Percentiles rank a stretch among this genome's conserved stretches.
These are phyloP conservation scores for Blastocrithidia nonstop DNA, from an alignment of 208 protist genomes.

Conservation along the genomic window DNA sequence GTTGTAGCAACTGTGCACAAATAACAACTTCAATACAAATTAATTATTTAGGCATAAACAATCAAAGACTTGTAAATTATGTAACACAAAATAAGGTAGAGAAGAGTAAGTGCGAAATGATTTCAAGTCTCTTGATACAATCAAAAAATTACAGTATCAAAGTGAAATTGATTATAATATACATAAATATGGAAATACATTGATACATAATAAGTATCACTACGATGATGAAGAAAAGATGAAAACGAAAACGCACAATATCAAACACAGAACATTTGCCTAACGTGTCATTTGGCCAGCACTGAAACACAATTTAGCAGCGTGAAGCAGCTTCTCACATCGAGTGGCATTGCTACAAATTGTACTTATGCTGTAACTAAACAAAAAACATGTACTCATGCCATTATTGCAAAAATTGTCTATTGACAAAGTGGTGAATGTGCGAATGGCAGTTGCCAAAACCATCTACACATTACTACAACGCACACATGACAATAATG, in stretches of 20 bases:
- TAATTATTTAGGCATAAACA: too few species aligned
- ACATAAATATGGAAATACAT: too few species aligned
- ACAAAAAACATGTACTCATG: constrained; percentile 44
- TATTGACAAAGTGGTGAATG: constrained; percentile 58
- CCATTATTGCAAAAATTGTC: constrained; percentile 55
- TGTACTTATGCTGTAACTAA: constrained; percentile 46
- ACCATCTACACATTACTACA: constrained; percentile 41
- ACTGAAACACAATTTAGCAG: constrained; percentile 22
- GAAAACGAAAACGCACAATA: too few species aligned
- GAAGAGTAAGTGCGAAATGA: too few species aligned
- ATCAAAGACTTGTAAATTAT: too few species aligned
- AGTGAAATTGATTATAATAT: too few species aligned
- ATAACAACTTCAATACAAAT: neutral
- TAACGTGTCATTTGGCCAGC: constrained; percentile 64
- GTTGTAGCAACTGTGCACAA: neutral
- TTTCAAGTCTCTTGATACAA: too few species aligned
- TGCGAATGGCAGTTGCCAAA: constrained; percentile 64
- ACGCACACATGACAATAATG: too few species aligned
- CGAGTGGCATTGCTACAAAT: constrained; percentile 51
- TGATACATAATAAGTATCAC: too few species aligned
- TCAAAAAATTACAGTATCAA: too few species aligned
- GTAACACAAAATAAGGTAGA: too few species aligned
- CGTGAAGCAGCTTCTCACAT: constrained; percentile 59
- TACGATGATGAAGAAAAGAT: too few species aligned
- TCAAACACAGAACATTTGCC: constrained; percentile 21